Base-by-base conservation (phyloP, 345 rosid genomes). In the Gossypium bickii region DNA sequence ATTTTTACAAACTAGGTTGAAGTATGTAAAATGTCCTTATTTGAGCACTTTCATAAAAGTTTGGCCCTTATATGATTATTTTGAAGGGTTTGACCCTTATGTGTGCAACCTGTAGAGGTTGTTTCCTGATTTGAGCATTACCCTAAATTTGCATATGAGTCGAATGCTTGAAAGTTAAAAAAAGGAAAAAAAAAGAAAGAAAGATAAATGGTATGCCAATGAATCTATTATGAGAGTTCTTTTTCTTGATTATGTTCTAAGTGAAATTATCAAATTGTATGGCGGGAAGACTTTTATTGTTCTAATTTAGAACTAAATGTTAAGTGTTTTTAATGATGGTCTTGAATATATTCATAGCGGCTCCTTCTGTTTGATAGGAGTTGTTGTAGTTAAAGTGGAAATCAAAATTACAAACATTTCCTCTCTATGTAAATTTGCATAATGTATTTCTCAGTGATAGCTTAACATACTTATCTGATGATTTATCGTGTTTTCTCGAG, bases 181-280 rank as follows among this genome's bases (percentile, higher is more conserved):
- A 5, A 4, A 0, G 3, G 20, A 20, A 20, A 20, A 20, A 0
- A 20, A 3, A 34, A 29, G 0, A 34, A 29, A 29, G 34, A 29
- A 29, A 4, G 7, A 34, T 4, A 34, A 34, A 34, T 34, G 2
- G 18, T 61, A 27, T 13, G 43, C 5, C 18, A 61, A 29, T 24
- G 34, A 67, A 22, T 7, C 12, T 11, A 18, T 13, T 38, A 13
- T 22, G 1, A 8, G 27, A 64, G 51, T 10, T 18, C 10, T 22
- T 10, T 67, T 18, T 67, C 5, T 12, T 25, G 71, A 47, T 67
- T 22, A 20, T 45, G 18, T 2, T 45, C 7, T 38, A 59, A 24
- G 63, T 59, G 38, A 9, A 49, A 34, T 68, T 24, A 48, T 48
- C 44, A 27, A 68, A 68, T 68, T 68, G 25, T 68, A 25, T 49